Base-by-base conservation (phyloP, 805 yeast species). In the Myxozyma geophila region DNA sequence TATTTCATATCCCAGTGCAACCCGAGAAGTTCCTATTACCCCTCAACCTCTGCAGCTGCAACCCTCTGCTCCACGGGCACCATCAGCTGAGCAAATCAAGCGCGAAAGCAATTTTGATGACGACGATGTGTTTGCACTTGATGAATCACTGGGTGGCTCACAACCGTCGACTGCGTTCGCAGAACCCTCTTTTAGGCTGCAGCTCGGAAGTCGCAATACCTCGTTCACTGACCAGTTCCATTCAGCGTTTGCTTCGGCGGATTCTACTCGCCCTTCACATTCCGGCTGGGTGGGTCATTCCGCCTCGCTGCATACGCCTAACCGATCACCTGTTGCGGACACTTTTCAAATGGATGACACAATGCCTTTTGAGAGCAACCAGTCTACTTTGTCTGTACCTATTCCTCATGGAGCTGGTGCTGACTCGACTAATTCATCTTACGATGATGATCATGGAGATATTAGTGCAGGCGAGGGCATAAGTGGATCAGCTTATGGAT, bases 111-210 rank as follows among this genome's bases (percentile, higher is more conserved):
- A 54, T 35, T 43, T 43, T 40, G 62, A 59, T 36, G 44, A 49
- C 40, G 67, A 65, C 46, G 66, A 59, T 46, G 59, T 65, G 13
- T 65, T 65, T 33, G 63, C 44, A 1, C 54, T 65, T 12, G 68
- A 65, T 52, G 68, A 64, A 46, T 40, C 53, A 7, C 43, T 62
- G 28, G 28, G 28, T 37, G 40, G 36, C 35, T 19, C 60, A 8
- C 40, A 35, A 8, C 19, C 21, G 15, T 4, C 57, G n/a, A 17
- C 60, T 9, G 36, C 64, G 6, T n/a, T 44, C 15, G 37, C 40
- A 1, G 53, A 57, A n/a, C 47, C 60, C 5, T 44, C 61, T 2
- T 53, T 53, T 49, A 41, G 49, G 12, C 19, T 48, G 13, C 40
- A 48, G 48, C 19, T 54, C 28, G 54, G 60, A 36, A 40, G 28